Evolutionary conservation across 352 stramenopile species (phyloP).

Genomic region (Globisporangium paddicum): DNA sequence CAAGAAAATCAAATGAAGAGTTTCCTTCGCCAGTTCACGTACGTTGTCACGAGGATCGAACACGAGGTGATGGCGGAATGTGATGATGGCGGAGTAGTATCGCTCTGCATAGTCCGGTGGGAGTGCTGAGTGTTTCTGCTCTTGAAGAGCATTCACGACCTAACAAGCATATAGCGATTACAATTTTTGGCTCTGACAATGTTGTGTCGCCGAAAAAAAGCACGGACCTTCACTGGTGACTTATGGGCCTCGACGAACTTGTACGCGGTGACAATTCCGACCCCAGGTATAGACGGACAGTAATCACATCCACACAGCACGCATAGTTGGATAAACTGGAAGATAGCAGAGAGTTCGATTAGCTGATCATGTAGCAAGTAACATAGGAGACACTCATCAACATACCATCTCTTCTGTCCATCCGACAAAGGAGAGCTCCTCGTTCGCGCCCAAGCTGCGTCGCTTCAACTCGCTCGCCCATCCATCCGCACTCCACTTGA

Average conservation of each 20-base stretch:
- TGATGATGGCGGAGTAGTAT: conserved; percentile 72
- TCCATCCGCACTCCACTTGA: conserved; percentile 91
- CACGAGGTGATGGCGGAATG: conserved; percentile 86
- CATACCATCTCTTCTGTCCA: conserved; percentile 86
- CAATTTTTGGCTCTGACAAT: background rate
- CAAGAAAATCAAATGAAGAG: background rate
- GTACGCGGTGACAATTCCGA: conserved; percentile 85
- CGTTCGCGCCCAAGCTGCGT: conserved; percentile 71
- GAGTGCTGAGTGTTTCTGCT: conserved; percentile 38
- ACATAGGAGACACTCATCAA: background rate
- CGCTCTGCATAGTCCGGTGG: conserved; percentile 32
- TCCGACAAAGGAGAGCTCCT: conserved; percentile 75
- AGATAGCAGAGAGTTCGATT: background rate
- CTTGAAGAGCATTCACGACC: conserved; percentile 48
- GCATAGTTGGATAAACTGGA: conserved; percentile 77
- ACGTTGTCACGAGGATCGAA: conserved; percentile 77
- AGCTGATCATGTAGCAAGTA: background rate
- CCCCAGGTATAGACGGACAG: conserved; percentile 58
- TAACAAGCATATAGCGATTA: conserved; percentile 12
- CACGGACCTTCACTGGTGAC: conserved; percentile 38
- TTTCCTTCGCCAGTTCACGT: too few species aligned
- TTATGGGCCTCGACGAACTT: conserved; percentile 56
- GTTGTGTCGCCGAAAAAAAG: background rate
- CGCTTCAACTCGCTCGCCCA: conserved; percentile 86
- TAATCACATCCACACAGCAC: conserved; percentile 90